phyloP scores from a whole-genome alignment of 2,329 filamentous ascomycete genomes.

The Aspergillus sp. region DNA sequence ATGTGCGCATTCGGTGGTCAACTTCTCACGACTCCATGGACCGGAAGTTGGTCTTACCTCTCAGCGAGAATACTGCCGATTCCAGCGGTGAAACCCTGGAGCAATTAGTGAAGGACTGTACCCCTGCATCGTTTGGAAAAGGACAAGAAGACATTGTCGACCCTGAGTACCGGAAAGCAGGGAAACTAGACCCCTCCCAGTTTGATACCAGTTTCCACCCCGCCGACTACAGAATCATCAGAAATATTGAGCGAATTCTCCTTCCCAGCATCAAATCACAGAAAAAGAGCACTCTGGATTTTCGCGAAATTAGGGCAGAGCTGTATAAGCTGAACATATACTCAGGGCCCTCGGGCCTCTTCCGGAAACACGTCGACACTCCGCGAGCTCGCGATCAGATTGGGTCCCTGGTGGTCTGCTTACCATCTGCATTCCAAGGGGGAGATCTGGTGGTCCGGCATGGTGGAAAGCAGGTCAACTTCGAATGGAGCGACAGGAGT shows the following conservation, averaged over 20 bases:
- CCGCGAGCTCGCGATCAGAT: conserved; percentile 50
- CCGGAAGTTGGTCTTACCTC: conserved; percentile 7
- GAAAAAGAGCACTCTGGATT: conserved; percentile 10
- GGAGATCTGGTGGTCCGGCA: conserved; percentile 34
- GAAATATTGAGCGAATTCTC: conserved; percentile 48
- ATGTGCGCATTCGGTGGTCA: conserved; percentile 10
- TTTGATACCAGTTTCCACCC: conserved; percentile 55
- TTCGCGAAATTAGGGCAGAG: conserved; percentile 47
- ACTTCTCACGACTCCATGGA: background rate
- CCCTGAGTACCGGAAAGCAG: conserved; percentile 52
- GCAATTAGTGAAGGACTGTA: conserved; percentile 31
- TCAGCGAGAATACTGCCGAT: background rate
- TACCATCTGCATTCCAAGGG: conserved; percentile 38
- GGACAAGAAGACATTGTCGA: conserved; percentile 49
- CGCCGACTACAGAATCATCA: conserved; percentile 52
- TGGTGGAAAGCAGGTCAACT: conserved; percentile 22
- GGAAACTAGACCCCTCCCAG: conserved; percentile 45
- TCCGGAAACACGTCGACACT: conserved; percentile 54
- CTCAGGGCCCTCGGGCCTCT: conserved; percentile 49
- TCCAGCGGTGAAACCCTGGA: background rate
- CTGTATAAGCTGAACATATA: conserved; percentile 60
- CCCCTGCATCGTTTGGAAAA: conserved; percentile 51
- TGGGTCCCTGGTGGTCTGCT: conserved; percentile 54
- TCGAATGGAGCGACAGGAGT: conserved; percentile 26
- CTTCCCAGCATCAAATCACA: conserved; percentile 29